These are phyloP conservation scores for Dothistroma pini DNA, from an alignment of 2,329 filamentous ascomycete genomes.

Conservation along the genomic window DNA sequence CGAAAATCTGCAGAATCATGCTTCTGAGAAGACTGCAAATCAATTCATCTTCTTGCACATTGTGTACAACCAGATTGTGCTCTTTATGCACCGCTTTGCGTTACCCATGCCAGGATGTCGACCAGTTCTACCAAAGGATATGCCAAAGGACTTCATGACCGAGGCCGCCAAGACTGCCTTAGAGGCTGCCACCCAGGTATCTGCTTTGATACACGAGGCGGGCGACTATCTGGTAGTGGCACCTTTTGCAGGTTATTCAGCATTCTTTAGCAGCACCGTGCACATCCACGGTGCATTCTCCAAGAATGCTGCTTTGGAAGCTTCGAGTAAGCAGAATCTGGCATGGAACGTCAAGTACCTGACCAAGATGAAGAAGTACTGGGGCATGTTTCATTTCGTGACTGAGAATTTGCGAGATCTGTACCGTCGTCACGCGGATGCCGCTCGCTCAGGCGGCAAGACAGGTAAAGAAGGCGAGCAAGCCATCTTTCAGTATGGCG, in stretches of 20 bases:
- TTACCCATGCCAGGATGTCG: constrained; percentile 63
- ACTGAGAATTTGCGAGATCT: constrained; percentile 86
- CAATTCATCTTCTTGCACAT: constrained; percentile 94
- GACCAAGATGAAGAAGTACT: constrained; percentile 92
- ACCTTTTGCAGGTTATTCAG: constrained; percentile 91
- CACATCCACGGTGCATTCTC: constrained; percentile 91
- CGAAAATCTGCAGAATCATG: constrained; percentile 81
- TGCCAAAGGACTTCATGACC: constrained; percentile 73
- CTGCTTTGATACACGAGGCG: constrained; percentile 74
- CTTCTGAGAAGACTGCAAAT: constrained; percentile 78
- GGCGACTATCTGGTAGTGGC: constrained; percentile 78
- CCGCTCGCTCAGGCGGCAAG: constrained; percentile 61
- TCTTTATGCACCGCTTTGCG: constrained; percentile 88
- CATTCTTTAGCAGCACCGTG: constrained; percentile 89
- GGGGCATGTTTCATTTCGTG: constrained; percentile 99
- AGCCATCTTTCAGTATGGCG: constrained; percentile 87
- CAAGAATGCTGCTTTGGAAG: constrained; percentile 71
- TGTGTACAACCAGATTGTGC: constrained; percentile 78
- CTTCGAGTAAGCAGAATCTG: constrained; percentile 75
- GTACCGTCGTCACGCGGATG: constrained; percentile 80
- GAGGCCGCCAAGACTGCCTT: constrained; percentile 73
- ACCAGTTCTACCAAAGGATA: constrained; percentile 57
- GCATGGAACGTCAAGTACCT: constrained; percentile 86
- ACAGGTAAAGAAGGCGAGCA: constrained; percentile 45
- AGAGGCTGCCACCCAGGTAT: constrained; percentile 81